These are phyloP conservation scores for Gastrolobium bilobum DNA, from an alignment of 306 rosid genomes.

Conservation along the genomic window DNA sequence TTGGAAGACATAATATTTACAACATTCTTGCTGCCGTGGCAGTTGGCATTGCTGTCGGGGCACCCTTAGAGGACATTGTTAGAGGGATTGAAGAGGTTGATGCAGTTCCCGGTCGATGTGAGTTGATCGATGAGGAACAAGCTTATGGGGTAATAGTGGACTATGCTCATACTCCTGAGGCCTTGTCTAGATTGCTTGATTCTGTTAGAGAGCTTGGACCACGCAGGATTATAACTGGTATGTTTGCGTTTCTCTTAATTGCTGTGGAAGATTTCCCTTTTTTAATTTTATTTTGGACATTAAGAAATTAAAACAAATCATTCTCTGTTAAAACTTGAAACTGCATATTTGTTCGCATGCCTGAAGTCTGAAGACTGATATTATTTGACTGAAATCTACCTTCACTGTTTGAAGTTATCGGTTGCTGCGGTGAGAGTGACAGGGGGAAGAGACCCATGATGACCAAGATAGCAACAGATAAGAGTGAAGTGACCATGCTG, in stretches of 20 bases:
- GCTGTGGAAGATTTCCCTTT: slow-evolving; percentile 19
- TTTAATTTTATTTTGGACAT: background rate
- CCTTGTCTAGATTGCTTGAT: slow-evolving; percentile 92
- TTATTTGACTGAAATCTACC: slow-evolving; percentile 30
- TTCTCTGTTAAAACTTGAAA: slow-evolving; percentile 27
- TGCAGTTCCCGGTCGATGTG: slow-evolving; percentile 96
- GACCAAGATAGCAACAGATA: slow-evolving; percentile 95
- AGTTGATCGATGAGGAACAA: slow-evolving; percentile 95
- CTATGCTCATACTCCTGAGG: slow-evolving; percentile 91
- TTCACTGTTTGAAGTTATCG: slow-evolving; percentile 68
- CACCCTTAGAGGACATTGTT: slow-evolving; percentile 95
- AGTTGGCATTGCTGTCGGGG: slow-evolving; percentile 96
- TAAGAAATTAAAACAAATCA: slow-evolving; percentile 25
- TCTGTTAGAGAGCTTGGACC: slow-evolving; percentile 94
- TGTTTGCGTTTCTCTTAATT: slow-evolving; percentile 46
- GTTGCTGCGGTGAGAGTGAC: slow-evolving; percentile 81
- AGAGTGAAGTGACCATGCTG: slow-evolving; percentile 90
- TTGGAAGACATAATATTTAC: slow-evolving; percentile 90
- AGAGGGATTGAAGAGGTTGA: slow-evolving; percentile 98
- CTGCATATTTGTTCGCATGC: slow-evolving; percentile 30
- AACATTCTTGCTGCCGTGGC: slow-evolving; percentile 96
- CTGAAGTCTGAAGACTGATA: slow-evolving; percentile 26
- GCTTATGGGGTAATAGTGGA: slow-evolving; percentile 97
- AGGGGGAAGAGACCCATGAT: slow-evolving; percentile 94
- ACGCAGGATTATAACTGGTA: slow-evolving; percentile 91